Conservation (phyloP, 495 filamentous ascomycete genomes). For the Talaromyces borbonicus region DNA sequence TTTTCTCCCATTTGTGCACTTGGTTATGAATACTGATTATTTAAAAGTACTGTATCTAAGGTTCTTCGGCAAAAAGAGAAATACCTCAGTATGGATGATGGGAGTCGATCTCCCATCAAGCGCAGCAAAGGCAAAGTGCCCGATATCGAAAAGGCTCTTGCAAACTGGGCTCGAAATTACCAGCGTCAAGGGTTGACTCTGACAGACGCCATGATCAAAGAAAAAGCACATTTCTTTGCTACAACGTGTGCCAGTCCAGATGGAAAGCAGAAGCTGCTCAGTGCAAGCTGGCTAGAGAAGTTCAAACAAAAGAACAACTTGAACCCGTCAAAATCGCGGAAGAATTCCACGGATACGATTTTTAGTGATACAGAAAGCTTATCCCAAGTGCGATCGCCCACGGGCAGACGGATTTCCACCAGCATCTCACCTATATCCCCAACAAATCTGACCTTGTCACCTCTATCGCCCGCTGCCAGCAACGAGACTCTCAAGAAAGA, state of each 20-base stretch:
- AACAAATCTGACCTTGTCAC: constrained; percentile 48
- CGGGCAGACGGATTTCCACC: constrained; percentile 14
- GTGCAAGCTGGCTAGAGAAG: constrained; percentile 79
- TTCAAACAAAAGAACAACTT: constrained; percentile 92
- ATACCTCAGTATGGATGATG: constrained; percentile 84
- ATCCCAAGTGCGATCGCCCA: constrained; percentile 50
- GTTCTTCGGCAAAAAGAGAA: constrained; percentile 94
- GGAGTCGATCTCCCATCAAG: constrained; percentile 80
- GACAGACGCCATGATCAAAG: constrained; percentile 74
- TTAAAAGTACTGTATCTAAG: constrained; percentile 86
- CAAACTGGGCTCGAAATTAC: constrained; percentile 77
- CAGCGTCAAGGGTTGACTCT: constrained; percentile 66
- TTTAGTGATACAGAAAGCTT: constrained; percentile 32
- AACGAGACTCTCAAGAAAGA: constrained; percentile 53
- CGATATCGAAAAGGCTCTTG: constrained; percentile 90
- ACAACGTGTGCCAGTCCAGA: constrained; percentile 66
- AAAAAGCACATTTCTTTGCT: constrained; percentile 82
- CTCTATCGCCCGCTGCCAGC: constrained; percentile 56
- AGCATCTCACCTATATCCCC: constrained; percentile 69
- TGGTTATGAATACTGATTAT: not conserved
- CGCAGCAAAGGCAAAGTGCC: constrained; percentile 83
- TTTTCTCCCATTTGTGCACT: constrained; percentile 2
- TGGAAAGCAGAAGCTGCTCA: constrained; percentile 65
- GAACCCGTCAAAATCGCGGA: constrained; percentile 52
- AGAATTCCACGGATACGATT: constrained; percentile 57